Conservation (phyloP, 2,329 filamentous ascomycete species). For the Alternaria brassicicola region DNA sequence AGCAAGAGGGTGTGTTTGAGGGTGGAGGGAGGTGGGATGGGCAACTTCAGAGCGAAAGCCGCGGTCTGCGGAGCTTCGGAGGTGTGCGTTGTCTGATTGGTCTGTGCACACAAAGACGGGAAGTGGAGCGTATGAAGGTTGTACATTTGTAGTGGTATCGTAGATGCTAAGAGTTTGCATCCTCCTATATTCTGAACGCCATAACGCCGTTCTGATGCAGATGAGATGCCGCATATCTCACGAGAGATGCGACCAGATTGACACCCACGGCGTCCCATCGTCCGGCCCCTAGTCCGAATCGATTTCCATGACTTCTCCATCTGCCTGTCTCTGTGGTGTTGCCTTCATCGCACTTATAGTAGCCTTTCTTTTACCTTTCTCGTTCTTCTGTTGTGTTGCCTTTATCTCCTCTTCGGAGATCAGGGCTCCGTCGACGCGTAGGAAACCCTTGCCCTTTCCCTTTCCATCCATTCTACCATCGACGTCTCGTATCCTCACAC, state of each 20-base stretch:
- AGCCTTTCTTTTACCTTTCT: conserved; percentile 19
- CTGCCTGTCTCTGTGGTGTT: conserved; percentile 1
- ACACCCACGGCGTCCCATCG: not conserved
- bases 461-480: conserved; percentile 72
- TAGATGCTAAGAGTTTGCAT: conserved; percentile 13
- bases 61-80: conserved; percentile 28
- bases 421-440: conserved; percentile 90
- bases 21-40: conserved; percentile 13
- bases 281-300: conserved; percentile 5
- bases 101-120: conserved; percentile 10
- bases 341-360: conserved; percentile 8
- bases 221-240: not conserved
- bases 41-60: conserved; percentile 2
- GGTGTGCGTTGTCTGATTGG: conserved; percentile 23
- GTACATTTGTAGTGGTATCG: conserved; percentile 14
- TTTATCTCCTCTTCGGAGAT: conserved; percentile 71
- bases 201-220: conserved; percentile 11
- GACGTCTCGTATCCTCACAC: conserved; percentile 83
- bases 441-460: conserved; percentile 73
- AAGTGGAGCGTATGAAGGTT: not conserved
- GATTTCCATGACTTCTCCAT: conserved; percentile 17
- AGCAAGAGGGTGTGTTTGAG: not conserved
- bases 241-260: not conserved
- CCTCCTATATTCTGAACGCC: conserved; percentile 8
- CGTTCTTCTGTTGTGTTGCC: conserved; percentile 11